phyloP scores from a whole-genome alignment of 1,139 yeast genomes.

The Yamadazyma oceani region DNA sequence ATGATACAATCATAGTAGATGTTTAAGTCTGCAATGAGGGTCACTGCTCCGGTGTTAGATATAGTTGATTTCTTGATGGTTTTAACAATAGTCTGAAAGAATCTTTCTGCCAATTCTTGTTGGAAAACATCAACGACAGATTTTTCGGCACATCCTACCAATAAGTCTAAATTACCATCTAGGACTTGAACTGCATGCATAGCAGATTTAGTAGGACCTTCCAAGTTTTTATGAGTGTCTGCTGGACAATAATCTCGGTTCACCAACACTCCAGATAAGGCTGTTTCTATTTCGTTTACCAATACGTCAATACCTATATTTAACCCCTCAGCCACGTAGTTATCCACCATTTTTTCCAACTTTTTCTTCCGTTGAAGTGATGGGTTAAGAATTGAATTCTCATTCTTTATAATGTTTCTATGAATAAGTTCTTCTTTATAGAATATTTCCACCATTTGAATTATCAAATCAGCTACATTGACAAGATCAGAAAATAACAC shows the following conservation, averaged over 20 bases:
- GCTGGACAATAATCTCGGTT: constrained; percentile 11
- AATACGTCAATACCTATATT: constrained; percentile 88
- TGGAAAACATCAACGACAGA: constrained; percentile 89
- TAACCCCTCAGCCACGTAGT: constrained; percentile 87
- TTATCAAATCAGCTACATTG: constrained; percentile 87
- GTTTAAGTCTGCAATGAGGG: constrained; percentile 73
- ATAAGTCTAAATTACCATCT: constrained; percentile 69
- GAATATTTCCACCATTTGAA: constrained; percentile 90
- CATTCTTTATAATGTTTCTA: constrained; percentile 61
- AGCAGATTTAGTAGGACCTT: constrained; percentile 75
- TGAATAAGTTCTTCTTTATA: constrained; percentile 80
- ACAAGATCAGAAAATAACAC: constrained; percentile 86
- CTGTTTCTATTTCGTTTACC: constrained; percentile 65
- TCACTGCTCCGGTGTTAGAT: constrained; percentile 80
- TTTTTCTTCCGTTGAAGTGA: constrained; percentile 78
- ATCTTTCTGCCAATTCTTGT: constrained; percentile 88
- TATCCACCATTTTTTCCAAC: constrained; percentile 80
- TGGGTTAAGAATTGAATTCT: constrained; percentile 75
- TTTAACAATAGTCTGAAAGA: constrained; percentile 75
- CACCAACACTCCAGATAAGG: constrained; percentile 19
- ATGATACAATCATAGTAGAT: constrained; percentile 70
- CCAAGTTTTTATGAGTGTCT: constrained; percentile 5
- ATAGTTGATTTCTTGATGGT: constrained; percentile 66
- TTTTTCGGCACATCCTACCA: constrained; percentile 84
- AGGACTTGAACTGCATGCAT: constrained; percentile 58